A percentile compares a stretch with the other conserved stretches of the same genome.
Evolutionary conservation across 768 basidiomycete genomes (phyloP).

Genomic region (Tephrocybe sp.): DNA sequence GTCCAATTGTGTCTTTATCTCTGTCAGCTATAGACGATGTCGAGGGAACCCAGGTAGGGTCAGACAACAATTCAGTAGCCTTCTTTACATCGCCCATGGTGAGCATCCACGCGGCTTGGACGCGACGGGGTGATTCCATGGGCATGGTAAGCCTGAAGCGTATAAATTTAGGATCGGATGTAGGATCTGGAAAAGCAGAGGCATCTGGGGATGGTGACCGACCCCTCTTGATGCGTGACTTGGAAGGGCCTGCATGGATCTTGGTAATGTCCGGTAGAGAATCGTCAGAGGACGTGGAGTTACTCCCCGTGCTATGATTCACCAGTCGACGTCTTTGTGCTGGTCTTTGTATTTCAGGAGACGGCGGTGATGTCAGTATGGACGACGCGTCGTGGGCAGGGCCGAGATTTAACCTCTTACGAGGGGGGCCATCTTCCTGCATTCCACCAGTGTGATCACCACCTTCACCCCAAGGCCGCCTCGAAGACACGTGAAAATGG

Average conservation of each 20-base stretch:
- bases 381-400: conserved; percentile 36
- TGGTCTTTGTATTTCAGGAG: conserved; percentile 58
- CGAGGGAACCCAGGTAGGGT: conserved; percentile 53
- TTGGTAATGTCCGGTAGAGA: conserved; percentile 52
- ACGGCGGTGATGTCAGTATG: conserved; percentile 47
- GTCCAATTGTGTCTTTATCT: conserved; percentile 47
- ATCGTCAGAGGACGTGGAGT: conserved; percentile 71
- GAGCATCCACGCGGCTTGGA: conserved; percentile 69
- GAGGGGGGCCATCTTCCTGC: conserved; percentile 66
- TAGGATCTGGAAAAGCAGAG: conserved; percentile 27
- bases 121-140: conserved; percentile 37
- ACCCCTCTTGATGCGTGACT: conserved; percentile 56
- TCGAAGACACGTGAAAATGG: conserved; percentile 52
- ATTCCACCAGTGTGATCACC: conserved; percentile 36
- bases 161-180: conserved; percentile 43
- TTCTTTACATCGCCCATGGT: conserved; percentile 59
- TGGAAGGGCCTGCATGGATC: conserved; percentile 43
- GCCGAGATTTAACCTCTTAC: conserved; percentile 68
- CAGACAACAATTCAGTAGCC: conserved; percentile 58
- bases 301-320: conserved; percentile 35
- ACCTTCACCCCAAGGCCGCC: conserved; percentile 42
- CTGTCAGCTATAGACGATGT: conserved; percentile 22
- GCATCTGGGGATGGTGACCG: conserved; percentile 34
- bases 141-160: conserved; percentile 68
- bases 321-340: conserved; percentile 48